Evolutionary conservation across 2,329 filamentous ascomycete genomes (phyloP).

Genomic region (Mycocentrospora acerina): DNA sequence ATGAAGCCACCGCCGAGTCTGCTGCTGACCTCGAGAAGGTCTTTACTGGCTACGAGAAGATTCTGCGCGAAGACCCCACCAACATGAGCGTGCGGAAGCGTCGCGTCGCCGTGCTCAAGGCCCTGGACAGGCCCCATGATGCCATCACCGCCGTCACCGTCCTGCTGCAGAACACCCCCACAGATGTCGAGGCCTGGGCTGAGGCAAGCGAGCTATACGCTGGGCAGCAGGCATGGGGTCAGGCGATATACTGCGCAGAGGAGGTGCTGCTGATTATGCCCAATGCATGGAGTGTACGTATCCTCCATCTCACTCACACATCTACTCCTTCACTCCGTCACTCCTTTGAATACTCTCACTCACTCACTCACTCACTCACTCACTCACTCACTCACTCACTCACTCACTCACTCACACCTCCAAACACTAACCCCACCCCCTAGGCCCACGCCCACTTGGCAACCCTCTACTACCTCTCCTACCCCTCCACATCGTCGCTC

Average conservation of each 20-base stretch:
- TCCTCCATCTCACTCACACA: neutral
- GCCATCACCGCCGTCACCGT: slow-evolving; percentile 73
- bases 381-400: neutral
- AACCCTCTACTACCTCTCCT: slow-evolving; percentile 75
- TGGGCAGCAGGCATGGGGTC: slow-evolving; percentile 72
- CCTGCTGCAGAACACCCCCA: slow-evolving; percentile 80
- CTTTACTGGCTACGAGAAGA: slow-evolving; percentile 74
- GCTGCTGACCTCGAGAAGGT: slow-evolving; percentile 67
- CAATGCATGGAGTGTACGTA: slow-evolving; percentile 89
- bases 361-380: neutral
- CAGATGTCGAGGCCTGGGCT: slow-evolving; percentile 89
- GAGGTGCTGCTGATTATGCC: slow-evolving; percentile 85
- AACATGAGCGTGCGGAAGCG: slow-evolving; percentile 88
- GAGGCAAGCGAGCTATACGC: slow-evolving; percentile 89
- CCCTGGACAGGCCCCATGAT: slow-evolving; percentile 68
- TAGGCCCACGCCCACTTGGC: slow-evolving; percentile 85
- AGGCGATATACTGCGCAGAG: slow-evolving; percentile 85
- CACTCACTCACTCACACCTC: neutral
- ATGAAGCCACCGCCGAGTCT: slow-evolving; percentile 76
- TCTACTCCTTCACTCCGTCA: neutral
- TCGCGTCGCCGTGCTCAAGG: slow-evolving; percentile 75
- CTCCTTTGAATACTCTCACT: neutral
- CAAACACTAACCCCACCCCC: neutral
- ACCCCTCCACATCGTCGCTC: slow-evolving; percentile 28
- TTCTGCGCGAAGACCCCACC: slow-evolving; percentile 70